A percentile compares a stretch with the other conserved stretches of the same genome.
These are phyloP conservation scores for Euphorbia celastroides DNA, from an alignment of 441 rosid species.

Conservation along the genomic window DNA sequence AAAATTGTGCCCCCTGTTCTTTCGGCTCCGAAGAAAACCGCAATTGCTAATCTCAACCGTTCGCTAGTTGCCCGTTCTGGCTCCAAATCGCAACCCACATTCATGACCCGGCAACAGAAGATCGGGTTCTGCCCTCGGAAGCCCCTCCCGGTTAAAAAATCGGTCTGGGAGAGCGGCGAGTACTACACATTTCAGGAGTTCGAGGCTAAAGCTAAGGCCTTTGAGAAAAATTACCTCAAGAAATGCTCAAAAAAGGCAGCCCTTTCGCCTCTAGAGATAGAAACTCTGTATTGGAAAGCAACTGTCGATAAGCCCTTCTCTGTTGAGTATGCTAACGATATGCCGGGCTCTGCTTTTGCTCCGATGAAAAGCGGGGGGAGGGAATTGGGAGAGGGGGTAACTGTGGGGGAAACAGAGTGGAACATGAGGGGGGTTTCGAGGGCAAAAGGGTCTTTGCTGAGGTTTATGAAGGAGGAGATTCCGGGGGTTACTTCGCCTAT, in stretches of 20 bases:
- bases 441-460: slow-evolving; percentile 86
- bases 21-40: slow-evolving; percentile 63
- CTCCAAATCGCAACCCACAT: slow-evolving; percentile 63
- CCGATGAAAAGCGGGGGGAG: slow-evolving; percentile 32
- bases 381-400: slow-evolving; percentile 45
- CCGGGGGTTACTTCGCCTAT: slow-evolving; percentile 98
- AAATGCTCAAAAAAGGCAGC: slow-evolving; percentile 50
- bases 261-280: slow-evolving; percentile 73
- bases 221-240: slow-evolving; percentile 64
- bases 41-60: slow-evolving; percentile 68
- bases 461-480: slow-evolving; percentile 97
- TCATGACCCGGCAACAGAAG: slow-evolving; percentile 98
- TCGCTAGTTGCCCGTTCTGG: slow-evolving; percentile 56
- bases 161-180: slow-evolving; percentile 98
- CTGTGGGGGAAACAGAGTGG: slow-evolving; percentile 90
- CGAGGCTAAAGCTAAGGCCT: slow-evolving; percentile 80
- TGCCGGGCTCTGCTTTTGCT: slow-evolving; percentile 95
- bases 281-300: slow-evolving; percentile 96
- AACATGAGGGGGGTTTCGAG: slow-evolving; percentile 95
- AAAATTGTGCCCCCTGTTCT: slow-evolving; percentile 91
- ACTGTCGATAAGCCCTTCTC: slow-evolving; percentile 85
- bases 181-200: slow-evolving; percentile 76
- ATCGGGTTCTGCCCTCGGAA: slow-evolving; percentile 95
- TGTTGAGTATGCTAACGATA: slow-evolving; percentile 96
- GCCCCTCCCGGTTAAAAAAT: slow-evolving; percentile 77